Conservation (phyloP, 768 basidiomycete genomes). For the Jaapia argillacea region DNA sequence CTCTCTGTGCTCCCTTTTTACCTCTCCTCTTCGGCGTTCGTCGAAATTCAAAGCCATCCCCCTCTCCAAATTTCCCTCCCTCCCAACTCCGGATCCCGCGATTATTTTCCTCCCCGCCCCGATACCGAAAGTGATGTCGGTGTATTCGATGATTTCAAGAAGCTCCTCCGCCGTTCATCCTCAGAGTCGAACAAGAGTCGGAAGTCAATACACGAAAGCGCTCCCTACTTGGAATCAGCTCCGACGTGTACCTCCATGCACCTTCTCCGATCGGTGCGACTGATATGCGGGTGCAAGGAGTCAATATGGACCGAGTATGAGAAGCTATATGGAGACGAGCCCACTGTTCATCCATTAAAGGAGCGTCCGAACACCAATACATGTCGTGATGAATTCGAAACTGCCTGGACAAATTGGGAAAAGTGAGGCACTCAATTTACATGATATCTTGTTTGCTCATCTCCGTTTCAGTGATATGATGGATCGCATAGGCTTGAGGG, state of each 20-base stretch:
- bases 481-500: conserved; percentile 56
- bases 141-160: neutral
- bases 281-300: conserved; percentile 55
- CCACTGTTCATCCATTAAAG: conserved; percentile 22
- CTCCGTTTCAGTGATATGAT: conserved; percentile 52
- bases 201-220: neutral
- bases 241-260: conserved; percentile 53
- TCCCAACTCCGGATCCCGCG: conserved; percentile 27
- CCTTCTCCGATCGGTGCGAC: conserved; percentile 46
- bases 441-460: conserved; percentile 7
- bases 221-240: conserved; percentile 15
- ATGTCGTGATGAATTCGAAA: conserved; percentile 51
- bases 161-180: neutral
- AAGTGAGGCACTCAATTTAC: conserved; percentile 31
- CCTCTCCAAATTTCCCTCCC: conserved; percentile 46
- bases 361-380: conserved; percentile 19
- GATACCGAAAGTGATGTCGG: neutral
- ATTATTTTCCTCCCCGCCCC: neutral
- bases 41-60: conserved; percentile 38
- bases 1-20: conserved; percentile 60
- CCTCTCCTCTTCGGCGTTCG: conserved; percentile 41
- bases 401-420: conserved; percentile 62
- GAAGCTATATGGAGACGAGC: conserved; percentile 29
- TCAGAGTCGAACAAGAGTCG: neutral
- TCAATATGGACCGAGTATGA: conserved; percentile 60